Conservation (phyloP, 1,284 basidiomycete species). For the Meripilus lineatus region DNA sequence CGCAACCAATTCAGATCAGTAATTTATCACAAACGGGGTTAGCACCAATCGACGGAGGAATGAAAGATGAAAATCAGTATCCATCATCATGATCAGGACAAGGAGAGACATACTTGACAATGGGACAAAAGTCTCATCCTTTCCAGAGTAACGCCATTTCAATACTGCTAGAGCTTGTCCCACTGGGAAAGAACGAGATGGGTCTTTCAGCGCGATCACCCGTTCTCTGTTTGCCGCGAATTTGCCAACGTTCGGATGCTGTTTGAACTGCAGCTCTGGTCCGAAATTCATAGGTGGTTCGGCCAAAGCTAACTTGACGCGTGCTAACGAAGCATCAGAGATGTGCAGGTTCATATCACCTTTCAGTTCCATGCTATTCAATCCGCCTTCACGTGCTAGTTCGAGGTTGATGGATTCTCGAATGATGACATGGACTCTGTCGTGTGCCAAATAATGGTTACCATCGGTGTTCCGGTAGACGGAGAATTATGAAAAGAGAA, state of each 20-base stretch:
- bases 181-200: slow-evolving; percentile 81
- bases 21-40: slow-evolving; percentile 2
- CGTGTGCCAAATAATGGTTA: not conserved
- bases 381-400: slow-evolving; percentile 85
- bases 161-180: slow-evolving; percentile 84
- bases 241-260: slow-evolving; percentile 93
- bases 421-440: slow-evolving; percentile 81
- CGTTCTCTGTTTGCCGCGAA: slow-evolving; percentile 69
- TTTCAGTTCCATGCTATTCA: slow-evolving; percentile 86
- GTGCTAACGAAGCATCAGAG: slow-evolving; percentile 73
- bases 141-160: slow-evolving; percentile 89
- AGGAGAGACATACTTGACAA: slow-evolving; percentile 68
- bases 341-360: slow-evolving; percentile 93
- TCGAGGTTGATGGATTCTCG: slow-evolving; percentile 82
- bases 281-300: slow-evolving; percentile 62
- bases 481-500: not conserved
- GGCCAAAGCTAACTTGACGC: slow-evolving; percentile 69
- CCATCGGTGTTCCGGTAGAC: not conserved
- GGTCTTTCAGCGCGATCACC: slow-evolving; percentile 82
- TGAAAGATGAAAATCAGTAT: not conserved
- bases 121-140: slow-evolving; percentile 90
- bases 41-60: too few species aligned
- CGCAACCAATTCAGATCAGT: slow-evolving; percentile 5
- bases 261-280: slow-evolving; percentile 86
- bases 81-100: not conserved